Conservation (phyloP, 371 early-diverging fungal genomes). For the Syncephalastrum sp. region DNA sequence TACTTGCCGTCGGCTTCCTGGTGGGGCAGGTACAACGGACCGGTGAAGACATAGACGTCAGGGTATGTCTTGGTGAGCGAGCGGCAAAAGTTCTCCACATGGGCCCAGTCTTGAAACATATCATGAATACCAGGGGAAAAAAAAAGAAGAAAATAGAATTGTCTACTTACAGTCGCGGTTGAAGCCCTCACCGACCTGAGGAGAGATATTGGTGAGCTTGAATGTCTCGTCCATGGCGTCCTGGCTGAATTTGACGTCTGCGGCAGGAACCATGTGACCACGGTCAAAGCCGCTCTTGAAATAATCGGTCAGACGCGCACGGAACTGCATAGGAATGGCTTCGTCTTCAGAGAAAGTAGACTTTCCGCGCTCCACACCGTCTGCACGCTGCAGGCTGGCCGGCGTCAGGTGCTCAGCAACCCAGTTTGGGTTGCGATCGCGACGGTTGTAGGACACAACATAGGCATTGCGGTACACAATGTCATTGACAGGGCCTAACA, state of each 20-base stretch:
- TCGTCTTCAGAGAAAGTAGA: slow-evolving; percentile 73
- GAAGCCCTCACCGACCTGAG: slow-evolving; percentile 83
- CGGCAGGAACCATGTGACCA: slow-evolving; percentile 87
- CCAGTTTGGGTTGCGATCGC: slow-evolving; percentile 85
- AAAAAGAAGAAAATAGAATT: not conserved
- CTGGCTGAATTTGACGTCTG: slow-evolving; percentile 70
- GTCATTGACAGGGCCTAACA: slow-evolving; percentile 61
- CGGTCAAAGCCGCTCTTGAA: slow-evolving; percentile 75
- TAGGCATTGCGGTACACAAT: slow-evolving; percentile 56
- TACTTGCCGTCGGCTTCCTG: slow-evolving; percentile 68
- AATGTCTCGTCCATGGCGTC: slow-evolving; percentile 82
- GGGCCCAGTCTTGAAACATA: slow-evolving; percentile 68
- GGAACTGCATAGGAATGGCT: slow-evolving; percentile 62
- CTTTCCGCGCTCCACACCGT: slow-evolving; percentile 60
- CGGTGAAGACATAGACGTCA: slow-evolving; percentile 79
- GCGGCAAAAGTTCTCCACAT: slow-evolving; percentile 76
- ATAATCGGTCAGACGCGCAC: slow-evolving; percentile 72
- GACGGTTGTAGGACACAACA: slow-evolving; percentile 70
- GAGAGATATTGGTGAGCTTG: slow-evolving; percentile 75
- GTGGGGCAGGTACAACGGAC: slow-evolving; percentile 78
- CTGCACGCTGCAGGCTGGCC: slow-evolving; percentile 54
- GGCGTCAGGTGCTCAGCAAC: slow-evolving; percentile 81
- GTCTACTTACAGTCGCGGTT: slow-evolving; percentile 68
- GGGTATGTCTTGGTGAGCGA: slow-evolving; percentile 59
- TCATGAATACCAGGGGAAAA: not conserved